These are phyloP conservation scores for Pythium aquatile DNA, from an alignment of 352 stramenopile genomes.

Conservation along the genomic window DNA sequence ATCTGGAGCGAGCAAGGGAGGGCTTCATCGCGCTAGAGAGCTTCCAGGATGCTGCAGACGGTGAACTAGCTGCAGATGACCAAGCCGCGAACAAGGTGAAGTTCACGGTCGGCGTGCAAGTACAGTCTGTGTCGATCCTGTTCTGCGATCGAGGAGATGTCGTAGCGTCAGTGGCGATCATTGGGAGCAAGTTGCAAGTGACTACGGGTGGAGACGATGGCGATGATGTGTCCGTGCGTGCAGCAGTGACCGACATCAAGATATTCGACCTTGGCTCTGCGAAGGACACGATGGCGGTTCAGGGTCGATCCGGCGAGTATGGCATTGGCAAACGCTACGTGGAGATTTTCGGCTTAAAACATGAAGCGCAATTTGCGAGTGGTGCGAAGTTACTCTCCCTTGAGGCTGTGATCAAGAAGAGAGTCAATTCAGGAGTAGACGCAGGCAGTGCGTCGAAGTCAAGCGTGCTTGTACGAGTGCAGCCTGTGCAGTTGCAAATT, in stretches of 20 bases:
- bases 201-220: slow-evolving; percentile 11
- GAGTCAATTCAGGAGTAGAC: not conserved
- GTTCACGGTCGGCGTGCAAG: slow-evolving; percentile 44
- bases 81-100: not conserved
- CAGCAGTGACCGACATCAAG: slow-evolving; percentile 59
- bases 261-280: slow-evolving; percentile 66
- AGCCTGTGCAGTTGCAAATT: slow-evolving; percentile 54
- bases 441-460: slow-evolving; percentile 28
- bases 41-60: slow-evolving; percentile 3
- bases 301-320: slow-evolving; percentile 5
- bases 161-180: slow-evolving; percentile 61
- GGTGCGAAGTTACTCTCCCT: slow-evolving; percentile 38
- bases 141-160: slow-evolving; percentile 71
- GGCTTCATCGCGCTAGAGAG: slow-evolving; percentile 42
- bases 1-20: slow-evolving; percentile 77
- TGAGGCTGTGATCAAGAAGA: slow-evolving; percentile 31
- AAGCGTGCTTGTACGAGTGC: slow-evolving; percentile 38
- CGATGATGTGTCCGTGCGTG: slow-evolving; percentile 39
- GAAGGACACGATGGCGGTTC: slow-evolving; percentile 10
- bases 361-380: slow-evolving; percentile 1
- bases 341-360: slow-evolving; percentile 60
- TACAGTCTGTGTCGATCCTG: slow-evolving; percentile 79
- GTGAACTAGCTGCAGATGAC: not conserved
- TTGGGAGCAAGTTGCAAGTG: slow-evolving; percentile 24
- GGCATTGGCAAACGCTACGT: slow-evolving; percentile 32